Evolutionary conservation across 768 basidiomycete species (phyloP).

Genomic region (Paxillus rubicundulus): DNA sequence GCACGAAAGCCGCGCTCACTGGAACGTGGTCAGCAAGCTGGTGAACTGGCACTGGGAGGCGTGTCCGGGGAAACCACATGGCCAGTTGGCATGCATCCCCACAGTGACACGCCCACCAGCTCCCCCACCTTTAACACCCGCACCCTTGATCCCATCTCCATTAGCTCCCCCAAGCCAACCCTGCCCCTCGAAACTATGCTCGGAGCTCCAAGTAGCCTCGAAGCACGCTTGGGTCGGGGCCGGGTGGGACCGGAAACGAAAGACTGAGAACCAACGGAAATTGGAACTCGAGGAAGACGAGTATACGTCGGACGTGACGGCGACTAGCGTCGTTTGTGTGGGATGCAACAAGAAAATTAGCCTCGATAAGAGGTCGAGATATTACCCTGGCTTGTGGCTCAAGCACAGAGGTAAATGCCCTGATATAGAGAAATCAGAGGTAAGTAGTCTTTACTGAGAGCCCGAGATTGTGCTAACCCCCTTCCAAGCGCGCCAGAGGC

Average conservation of each 20-base stretch:
- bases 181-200: not conserved
- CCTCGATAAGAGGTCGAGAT: slow-evolving; percentile 33
- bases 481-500: slow-evolving; percentile 14
- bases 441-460: slow-evolving; percentile 12
- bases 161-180: slow-evolving; percentile 1
- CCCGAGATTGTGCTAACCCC: slow-evolving; percentile 9
- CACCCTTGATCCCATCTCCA: slow-evolving; percentile 9
- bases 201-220: not conserved
- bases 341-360: slow-evolving; percentile 33
- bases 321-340: slow-evolving; percentile 27
- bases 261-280: slow-evolving; percentile 27
- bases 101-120: slow-evolving; percentile 10
- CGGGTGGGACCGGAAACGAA: slow-evolving; percentile 29
- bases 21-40: slow-evolving; percentile 26
- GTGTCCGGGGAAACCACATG: slow-evolving; percentile 24
- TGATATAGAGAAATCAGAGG: slow-evolving; percentile 22
- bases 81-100: slow-evolving; percentile 2
- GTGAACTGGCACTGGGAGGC: slow-evolving; percentile 27
- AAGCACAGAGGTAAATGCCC: slow-evolving; percentile 33
- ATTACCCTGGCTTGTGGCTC: slow-evolving; percentile 36
- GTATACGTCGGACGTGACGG: slow-evolving; percentile 20
- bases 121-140: slow-evolving; percentile 10
- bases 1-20: slow-evolving; percentile 26
- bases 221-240: slow-evolving; percentile 11
- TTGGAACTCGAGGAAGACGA: slow-evolving; percentile 29